Percentiles rank a stretch among this genome's conserved stretches.
Evolutionary conservation across 768 basidiomycete genomes (phyloP).

Genomic region (Rhodotorula taiwanensis): DNA sequence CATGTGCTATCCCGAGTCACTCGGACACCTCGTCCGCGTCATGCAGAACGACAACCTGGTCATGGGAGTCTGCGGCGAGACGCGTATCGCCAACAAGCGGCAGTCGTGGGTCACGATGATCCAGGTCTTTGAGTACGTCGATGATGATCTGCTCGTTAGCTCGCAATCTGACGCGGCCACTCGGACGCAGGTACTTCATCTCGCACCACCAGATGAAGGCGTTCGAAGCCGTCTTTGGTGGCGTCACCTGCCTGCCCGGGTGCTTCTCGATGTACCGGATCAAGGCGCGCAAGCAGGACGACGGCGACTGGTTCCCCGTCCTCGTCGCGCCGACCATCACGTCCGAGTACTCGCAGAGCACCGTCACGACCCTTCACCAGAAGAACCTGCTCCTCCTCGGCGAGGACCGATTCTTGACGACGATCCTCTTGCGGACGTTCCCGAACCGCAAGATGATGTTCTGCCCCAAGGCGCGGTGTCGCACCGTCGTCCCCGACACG

Average conservation of each 20-base stretch:
- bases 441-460: conserved; percentile 99
- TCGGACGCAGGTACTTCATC: conserved; percentile 65
- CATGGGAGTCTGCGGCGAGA: conserved; percentile 99
- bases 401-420: conserved; percentile 98
- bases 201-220: conserved; percentile 97
- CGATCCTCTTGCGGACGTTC: conserved; percentile 90
- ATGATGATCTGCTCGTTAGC: not conserved
- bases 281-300: conserved; percentile 77
- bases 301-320: conserved; percentile 95
- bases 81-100: conserved; percentile 95
- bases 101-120: conserved; percentile 98
- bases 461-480: conserved; percentile 86
- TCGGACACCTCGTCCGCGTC: conserved; percentile 86
- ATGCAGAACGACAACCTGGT: conserved; percentile 99
- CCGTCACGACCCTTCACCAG: conserved; percentile 90
- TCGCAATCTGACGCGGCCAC: not conserved
- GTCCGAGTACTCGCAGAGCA: conserved; percentile 89
- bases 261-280: conserved; percentile 99
- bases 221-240: conserved; percentile 97
- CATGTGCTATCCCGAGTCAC: conserved; percentile 82
- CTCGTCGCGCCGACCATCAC: conserved; percentile 96
- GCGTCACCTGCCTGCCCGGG: conserved; percentile 98
- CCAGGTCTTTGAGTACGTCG: conserved; percentile 73
- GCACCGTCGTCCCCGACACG: conserved; percentile 93
- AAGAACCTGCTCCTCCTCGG: conserved; percentile 94